A percentile compares a stretch with the other conserved stretches of the same genome.
phyloP scores from a whole-genome alignment of 2,329 filamentous ascomycete genomes.

The Trichoderma sp. region DNA sequence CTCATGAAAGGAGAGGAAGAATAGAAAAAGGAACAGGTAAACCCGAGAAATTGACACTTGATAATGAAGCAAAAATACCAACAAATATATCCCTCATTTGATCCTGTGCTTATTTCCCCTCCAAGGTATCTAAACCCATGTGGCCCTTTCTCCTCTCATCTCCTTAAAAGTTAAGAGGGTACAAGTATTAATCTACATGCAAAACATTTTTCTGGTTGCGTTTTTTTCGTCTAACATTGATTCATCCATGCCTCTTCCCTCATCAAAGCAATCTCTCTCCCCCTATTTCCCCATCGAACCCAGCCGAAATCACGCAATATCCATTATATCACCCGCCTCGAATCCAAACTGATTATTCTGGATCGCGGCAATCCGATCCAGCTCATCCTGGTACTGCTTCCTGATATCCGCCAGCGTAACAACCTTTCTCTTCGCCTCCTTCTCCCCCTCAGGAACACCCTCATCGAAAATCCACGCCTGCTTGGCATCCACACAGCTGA shows the following conservation, averaged over 20 bases:
- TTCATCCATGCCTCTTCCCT: background rate
- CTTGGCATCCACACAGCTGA: constrained; percentile 78
- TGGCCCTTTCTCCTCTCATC: constrained; percentile 3
- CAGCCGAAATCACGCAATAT: constrained; percentile 42
- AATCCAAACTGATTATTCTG: constrained; percentile 89
- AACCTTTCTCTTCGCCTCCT: constrained; percentile 64
- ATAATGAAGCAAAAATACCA: constrained; percentile 4
- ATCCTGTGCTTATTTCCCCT: constrained; percentile 30
- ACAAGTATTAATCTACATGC: constrained; percentile 19
- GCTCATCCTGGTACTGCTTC: constrained; percentile 84
- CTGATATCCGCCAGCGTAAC: constrained; percentile 84
- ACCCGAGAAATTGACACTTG: background rate
- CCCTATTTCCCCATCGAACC: background rate
- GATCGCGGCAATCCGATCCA: constrained; percentile 86
- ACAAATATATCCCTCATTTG: constrained; percentile 27
- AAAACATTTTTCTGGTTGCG: background rate
- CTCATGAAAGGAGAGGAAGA: background rate
- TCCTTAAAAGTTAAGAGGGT: background rate
- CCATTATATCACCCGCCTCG: constrained; percentile 55
- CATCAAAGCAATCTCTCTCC: background rate
- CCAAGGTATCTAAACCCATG: constrained; percentile 35
- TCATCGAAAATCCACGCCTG: constrained; percentile 75
- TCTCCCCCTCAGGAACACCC: constrained; percentile 27
- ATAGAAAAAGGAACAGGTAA: constrained; percentile 25
- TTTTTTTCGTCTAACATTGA: background rate